phyloP scores from a whole-genome alignment of 2,329 filamentous ascomycete species.

The Metarhizium sp. region DNA sequence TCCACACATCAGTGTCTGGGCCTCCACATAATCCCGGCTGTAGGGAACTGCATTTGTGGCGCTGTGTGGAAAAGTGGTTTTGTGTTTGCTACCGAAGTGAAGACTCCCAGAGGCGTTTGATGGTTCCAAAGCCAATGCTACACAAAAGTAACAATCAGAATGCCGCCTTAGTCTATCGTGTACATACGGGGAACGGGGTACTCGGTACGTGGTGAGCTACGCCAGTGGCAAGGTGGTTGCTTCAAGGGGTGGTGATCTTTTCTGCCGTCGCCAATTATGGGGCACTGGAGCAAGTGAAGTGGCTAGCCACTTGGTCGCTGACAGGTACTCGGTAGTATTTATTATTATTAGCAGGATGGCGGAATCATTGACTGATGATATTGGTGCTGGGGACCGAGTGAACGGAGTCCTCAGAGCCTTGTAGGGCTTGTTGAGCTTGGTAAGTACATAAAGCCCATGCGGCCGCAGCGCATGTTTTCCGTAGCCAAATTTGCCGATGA shows the following conservation, averaged over 20 bases:
- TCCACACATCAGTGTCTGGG: neutral
- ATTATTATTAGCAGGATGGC: neutral
- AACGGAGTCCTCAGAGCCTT: too few relatives aligned
- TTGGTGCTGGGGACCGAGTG: too few relatives aligned
- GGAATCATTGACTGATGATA: too few relatives aligned
- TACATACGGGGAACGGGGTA: too few relatives aligned
- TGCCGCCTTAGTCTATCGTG: too few relatives aligned
- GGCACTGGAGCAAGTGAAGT: neutral
- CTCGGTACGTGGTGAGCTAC: neutral
- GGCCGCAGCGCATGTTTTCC: too few relatives aligned
- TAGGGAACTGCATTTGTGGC: neutral
- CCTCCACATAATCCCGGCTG: neutral
- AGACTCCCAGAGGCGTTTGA: neutral
- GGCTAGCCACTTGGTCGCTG: too few relatives aligned
- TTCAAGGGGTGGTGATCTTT: neutral
- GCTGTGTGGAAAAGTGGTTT: neutral
- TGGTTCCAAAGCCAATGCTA: neutral
- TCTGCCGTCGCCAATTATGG: neutral
- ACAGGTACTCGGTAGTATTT: too few relatives aligned
- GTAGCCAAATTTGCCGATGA: too few relatives aligned
- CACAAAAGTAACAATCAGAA: neutral
- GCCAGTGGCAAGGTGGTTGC: neutral
- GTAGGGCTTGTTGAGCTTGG: too few relatives aligned
- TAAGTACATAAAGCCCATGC: too few relatives aligned
- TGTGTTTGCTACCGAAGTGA: neutral